Evolutionary conservation across 164 flowering plant genomes (phyloP), one percentile per base, ranked within the genome.

Genomic region (Aristolochia californica): DNA sequence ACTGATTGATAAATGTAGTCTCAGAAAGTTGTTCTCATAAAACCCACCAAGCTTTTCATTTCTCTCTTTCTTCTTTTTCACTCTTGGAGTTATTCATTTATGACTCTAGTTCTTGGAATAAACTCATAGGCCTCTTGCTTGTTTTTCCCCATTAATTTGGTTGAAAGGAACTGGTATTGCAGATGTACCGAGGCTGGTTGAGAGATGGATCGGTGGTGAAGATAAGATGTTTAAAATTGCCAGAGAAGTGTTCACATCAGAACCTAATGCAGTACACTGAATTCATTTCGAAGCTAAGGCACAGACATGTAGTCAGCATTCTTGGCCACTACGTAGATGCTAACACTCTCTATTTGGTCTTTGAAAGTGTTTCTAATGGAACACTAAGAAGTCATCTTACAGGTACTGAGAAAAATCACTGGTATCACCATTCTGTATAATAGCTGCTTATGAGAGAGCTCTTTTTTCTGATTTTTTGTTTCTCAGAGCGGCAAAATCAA

Each of bases 241-340:
- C 80, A 65, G 80, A 80, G 61, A 80, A 62, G 67, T 71, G 71
- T 66, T 64, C 81, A 24, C 54, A 77, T 40, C 84, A 88, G 58
- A 74, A 58, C 59, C 52, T 86, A 62, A 48, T 56, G 60, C 85
- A 80, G 58, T 72, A 81, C 48, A 68, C 77, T 69, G 95, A 88
- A 67, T 72, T 64, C 0, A 54, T 86, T 50, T 78, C 93, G 2
- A 81, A 84, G 70, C 75, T 91, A 13, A 75, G 88, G 62, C 90
- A 91, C 66, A 77, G 72, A 21, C 83, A 91, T 68, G 64, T 91
- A 64, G 91, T 86, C 62, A 82, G 98, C 66, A 74, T 83, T 62
- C 77, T 91, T 22, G 98, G 98, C 12, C 98, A 91, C 74, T 84
- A 95, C 67, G 64, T 77, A 12, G 80, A 74, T 43, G 66, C 75